phyloP scores from a whole-genome alignment of 257 asterid species.

The Plantago elongata region DNA sequence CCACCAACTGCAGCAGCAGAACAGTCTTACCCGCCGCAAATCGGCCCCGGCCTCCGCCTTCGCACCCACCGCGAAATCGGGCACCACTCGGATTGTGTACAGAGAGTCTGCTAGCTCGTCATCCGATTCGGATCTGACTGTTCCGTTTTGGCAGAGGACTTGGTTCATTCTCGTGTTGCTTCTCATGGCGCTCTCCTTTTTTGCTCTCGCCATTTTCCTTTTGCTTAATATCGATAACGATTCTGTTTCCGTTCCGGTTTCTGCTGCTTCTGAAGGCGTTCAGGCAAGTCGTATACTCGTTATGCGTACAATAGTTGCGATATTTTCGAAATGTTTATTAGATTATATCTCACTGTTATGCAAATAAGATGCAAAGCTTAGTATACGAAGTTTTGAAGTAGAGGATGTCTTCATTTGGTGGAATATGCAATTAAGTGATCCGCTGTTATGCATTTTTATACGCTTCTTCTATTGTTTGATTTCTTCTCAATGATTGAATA shows the following conservation, averaged over 20 bases:
- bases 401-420: no score
- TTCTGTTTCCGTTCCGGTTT: slow-evolving; percentile 45
- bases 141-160: slow-evolving; percentile 62
- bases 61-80: slow-evolving; percentile 31
- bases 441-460: no score
- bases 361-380: no score
- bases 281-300: slow-evolving; percentile 41
- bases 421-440: no score
- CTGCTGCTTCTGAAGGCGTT: slow-evolving; percentile 92
- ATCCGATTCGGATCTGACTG: slow-evolving; percentile 41
- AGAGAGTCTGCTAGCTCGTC: slow-evolving; percentile 34
- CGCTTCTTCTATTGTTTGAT: no score
- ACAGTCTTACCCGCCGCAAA: slow-evolving; percentile 59
- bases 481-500: no score
- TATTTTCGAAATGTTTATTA: no score
- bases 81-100: slow-evolving; percentile 45
- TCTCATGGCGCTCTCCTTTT: slow-evolving; percentile 66
- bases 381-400: no score
- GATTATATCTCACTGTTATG: no score
- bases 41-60: slow-evolving; percentile 43
- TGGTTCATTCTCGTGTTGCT: slow-evolving; percentile 52
- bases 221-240: slow-evolving; percentile 62
- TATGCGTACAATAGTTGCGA: no score
- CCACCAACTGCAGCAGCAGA: slow-evolving; percentile 31
- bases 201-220: slow-evolving; percentile 56